Evolutionary conservation across 2,329 filamentous ascomycete genomes (phyloP).

Genomic region (Tympanopsis confertula): DNA sequence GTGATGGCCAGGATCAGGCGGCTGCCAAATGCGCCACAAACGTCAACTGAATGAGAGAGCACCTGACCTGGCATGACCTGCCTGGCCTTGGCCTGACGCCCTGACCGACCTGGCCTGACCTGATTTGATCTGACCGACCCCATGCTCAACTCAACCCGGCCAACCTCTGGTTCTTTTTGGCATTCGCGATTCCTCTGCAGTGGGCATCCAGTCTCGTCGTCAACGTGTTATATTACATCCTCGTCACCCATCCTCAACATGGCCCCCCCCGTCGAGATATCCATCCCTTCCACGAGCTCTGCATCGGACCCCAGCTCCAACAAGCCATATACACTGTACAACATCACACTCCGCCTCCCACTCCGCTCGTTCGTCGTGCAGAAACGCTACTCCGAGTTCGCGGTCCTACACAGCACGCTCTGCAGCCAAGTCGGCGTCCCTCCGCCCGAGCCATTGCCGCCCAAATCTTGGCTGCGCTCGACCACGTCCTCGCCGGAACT

Average conservation of each 20-base stretch:
- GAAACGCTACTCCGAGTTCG: conserved; percentile 77
- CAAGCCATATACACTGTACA: conserved; percentile 68
- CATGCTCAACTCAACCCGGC: too few relatives aligned
- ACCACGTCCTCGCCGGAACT: conserved; percentile 60
- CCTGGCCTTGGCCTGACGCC: too few relatives aligned
- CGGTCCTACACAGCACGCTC: conserved; percentile 51
- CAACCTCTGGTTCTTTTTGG: too few relatives aligned
- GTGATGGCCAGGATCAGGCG: too few relatives aligned
- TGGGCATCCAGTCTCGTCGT: too few relatives aligned
- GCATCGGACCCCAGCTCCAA: conserved; percentile 32
- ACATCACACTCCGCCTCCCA: conserved; percentile 65
- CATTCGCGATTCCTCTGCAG: too few relatives aligned
- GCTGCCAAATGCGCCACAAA: too few relatives aligned
- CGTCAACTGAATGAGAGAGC: too few relatives aligned
- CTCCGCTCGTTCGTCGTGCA: conserved; percentile 64
- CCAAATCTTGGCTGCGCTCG: conserved; percentile 67
- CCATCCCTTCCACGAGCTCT: conserved; percentile 53
- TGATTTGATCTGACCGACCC: too few relatives aligned
- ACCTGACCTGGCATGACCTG: too few relatives aligned
- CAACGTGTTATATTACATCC: too few relatives aligned
- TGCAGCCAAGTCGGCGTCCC: conserved; percentile 44
- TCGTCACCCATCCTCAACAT: conserved; percentile 29
- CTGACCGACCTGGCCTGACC: too few relatives aligned
- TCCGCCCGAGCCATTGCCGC: conserved; percentile 57
- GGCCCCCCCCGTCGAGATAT: conserved; percentile 56